Conservation (phyloP, 352 stramenopile genomes). For the Globisporangium canariense region DNA sequence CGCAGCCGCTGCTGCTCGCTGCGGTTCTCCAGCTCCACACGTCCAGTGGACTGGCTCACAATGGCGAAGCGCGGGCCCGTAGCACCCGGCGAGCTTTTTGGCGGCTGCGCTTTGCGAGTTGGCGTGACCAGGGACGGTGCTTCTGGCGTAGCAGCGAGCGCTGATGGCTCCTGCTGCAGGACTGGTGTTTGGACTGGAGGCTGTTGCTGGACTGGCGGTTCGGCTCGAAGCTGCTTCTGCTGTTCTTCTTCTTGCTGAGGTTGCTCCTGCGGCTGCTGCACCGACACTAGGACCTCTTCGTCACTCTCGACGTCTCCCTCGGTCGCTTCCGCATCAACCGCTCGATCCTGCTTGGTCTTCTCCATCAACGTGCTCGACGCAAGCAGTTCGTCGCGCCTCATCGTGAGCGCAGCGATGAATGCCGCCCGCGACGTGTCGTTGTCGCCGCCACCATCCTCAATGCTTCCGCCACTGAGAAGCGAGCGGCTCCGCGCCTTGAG, state of each 20-base stretch:
- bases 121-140: neutral
- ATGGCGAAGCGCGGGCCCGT: conserved; percentile 13
- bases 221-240: neutral
- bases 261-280: neutral
- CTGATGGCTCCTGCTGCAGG: neutral
- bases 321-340: neutral
- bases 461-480: neutral
- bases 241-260: neutral
- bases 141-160: neutral
- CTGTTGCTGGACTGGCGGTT: neutral
- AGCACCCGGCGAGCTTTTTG: neutral
- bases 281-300: neutral
- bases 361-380: neutral
- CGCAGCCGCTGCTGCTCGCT: conserved; percentile 3
- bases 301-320: neutral
- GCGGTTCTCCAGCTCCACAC: conserved; percentile 17
- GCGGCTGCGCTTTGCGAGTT: neutral
- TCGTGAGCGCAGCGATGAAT: conserved; percentile 13
- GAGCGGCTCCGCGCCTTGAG: conserved; percentile 7
- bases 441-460: neutral
- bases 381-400: conserved; percentile 13
- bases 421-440: neutral
- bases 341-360: neutral
- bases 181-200: neutral
- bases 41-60: conserved; percentile 15